Evolutionary conservation across 257 asterid species (phyloP), one percentile per base, ranked within the genome.

Genomic region (Solanum pinnatisectum): DNA sequence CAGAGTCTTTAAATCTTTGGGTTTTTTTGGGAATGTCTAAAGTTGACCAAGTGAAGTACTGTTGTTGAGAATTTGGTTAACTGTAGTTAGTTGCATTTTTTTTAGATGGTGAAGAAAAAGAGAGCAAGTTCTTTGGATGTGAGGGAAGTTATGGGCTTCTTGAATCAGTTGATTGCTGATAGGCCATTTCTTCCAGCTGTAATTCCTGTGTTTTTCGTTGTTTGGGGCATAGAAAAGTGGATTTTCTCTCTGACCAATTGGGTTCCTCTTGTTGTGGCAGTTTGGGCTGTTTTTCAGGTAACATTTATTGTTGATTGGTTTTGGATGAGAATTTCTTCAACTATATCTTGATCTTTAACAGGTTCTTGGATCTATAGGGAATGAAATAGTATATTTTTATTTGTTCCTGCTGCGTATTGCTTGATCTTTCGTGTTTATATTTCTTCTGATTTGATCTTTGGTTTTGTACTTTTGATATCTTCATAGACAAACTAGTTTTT

Each of bases 221-320:
- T 94, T 83, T 97, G 99, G 98, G 92, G 72, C 33, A 92, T 97
- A 86, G 99, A 97, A 93, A 96, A 90, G 89, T 97, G 98, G 96
- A 89, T 96, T 60, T 95, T 96, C 92, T 90, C 96, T 87, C 91
- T 95, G 14, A 94, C 99, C 8, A 94, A 91, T 91, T 97, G 99
- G 99, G 95, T 96, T 87, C 94, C 96, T 91, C 96, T 97, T 87
- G 92, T 86, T 90, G 92, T 94, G 87, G 98, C 98, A 71, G 95
- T 97, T 11, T 96, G 96, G 98, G 95, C 98, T 46, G 90, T 98
- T 59, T 74, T 97, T 91, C 99, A 96, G 99, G 99, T 95, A 86
- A n/a, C 67, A n/a, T 56, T 52, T 52, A 18, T 37, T 49, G 20
- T 44, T 79, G 65, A 79, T 79, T 42, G 63, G 39, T 79, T 79